Conservation (phyloP, 345 rosid genomes). For the Eucalyptus sp. region DNA sequence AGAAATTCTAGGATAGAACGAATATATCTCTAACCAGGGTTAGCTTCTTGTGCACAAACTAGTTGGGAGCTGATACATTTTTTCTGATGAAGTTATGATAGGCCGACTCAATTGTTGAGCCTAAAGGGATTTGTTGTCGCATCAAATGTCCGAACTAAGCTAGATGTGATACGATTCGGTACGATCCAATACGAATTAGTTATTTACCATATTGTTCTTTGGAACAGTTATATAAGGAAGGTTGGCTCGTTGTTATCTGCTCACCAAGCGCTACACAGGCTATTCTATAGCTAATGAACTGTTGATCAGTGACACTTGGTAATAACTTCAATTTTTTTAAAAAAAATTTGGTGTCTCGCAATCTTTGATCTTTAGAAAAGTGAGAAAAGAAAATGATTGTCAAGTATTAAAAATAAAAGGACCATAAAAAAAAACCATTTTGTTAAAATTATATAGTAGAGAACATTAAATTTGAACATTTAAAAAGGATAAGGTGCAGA, state of each 20-base stretch:
- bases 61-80: fast-evolving
- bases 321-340: too few species aligned
- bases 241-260: fast-evolving
- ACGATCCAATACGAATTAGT: fast-evolving
- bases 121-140: too few species aligned
- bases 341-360: neutral
- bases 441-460: neutral
- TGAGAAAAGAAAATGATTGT: neutral
- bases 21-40: fast-evolving
- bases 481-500: neutral
- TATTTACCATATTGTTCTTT: fast-evolving
- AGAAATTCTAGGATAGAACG: fast-evolving
- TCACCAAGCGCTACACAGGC: fast-evolving
- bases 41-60: fast-evolving
- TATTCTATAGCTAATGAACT: fast-evolving
- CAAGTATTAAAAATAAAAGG: neutral
- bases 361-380: neutral
- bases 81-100: fast-evolving
- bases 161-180: fast-evolving
- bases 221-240: fast-evolving
- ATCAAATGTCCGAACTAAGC: fast-evolving
- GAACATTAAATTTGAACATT: neutral
- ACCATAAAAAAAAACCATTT: neutral
- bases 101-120: fast-evolving
- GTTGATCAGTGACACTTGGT: fast-evolving